Base-by-base conservation (phyloP, 1,284 basidiomycete species). In the Puccinia horiana region DNA sequence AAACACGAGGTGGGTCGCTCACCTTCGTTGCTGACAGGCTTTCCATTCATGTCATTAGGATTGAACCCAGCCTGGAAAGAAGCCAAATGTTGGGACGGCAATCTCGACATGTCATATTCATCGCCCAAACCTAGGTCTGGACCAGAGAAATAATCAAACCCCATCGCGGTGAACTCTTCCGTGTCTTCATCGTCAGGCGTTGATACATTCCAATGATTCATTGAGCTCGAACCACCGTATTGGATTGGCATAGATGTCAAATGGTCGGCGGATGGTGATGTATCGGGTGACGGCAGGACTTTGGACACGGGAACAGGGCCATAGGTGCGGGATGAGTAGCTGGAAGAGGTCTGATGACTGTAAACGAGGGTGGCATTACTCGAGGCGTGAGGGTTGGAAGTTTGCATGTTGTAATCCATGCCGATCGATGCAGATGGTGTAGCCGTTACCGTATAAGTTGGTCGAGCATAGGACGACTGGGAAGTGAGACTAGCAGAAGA, bases 341-440 rank as follows among this genome's bases (percentile, higher is more conserved):
- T 56, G 56, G 42, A 54, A 76, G 11, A 75, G 40, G 54, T 77
- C 58, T 44, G 78, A 49, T 29, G 72, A 52, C 29, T 69, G 44
- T 44, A 82, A 47, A 49, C 83, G 82, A 35, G 79, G 58, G 35
- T 84, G 74, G 3, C 86, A 85, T 37, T 86, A 18, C 37, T 49
- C 86, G 54, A 84, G 83, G 67, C 52, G 44, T 61, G 69, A 67
- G 76, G 67, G n/a, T 79, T 40, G 85, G 23, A 85, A 86, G 80
- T 83, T 85, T 83, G 83, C 87, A 86, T 85, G 91, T 91, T 65
- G 89, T 88, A 84, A 88, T 88, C 79, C 88, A 88, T 37, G 88
- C 86, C 56, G 54, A 54, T 69, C 23, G 77, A 58, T n/a, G 67
- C 81, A 32, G 74, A 70, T 6, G 81, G 75, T 2, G 83, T 74